Evolutionary conservation across 2,329 filamentous ascomycete species (phyloP).

Genomic region (Nannizziopsis arthrosporioides): DNA sequence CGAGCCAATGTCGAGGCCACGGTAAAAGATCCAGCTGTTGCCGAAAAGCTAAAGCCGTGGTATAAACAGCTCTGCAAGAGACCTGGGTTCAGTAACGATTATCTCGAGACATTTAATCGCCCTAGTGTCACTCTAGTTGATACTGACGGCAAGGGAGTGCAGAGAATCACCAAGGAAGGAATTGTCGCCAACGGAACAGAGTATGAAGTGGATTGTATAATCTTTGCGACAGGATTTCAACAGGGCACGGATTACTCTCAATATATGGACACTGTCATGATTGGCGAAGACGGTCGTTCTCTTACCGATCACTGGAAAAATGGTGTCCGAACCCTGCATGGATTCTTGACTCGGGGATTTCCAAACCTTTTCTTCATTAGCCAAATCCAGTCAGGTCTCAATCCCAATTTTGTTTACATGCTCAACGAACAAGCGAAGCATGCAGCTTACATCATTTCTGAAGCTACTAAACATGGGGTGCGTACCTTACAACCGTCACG

Average conservation of each 20-base stretch:
- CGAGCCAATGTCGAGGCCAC: conserved; percentile 39
- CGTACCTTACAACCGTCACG: conserved; percentile 2
- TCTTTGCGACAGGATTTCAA: conserved; percentile 38
- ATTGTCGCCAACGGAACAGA: conserved; percentile 40
- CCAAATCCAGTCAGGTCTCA: conserved; percentile 30
- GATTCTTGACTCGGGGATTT: conserved; percentile 38
- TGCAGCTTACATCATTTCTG: conserved; percentile 8
- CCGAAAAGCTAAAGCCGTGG: conserved; percentile 46
- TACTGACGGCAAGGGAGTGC: conserved; percentile 44
- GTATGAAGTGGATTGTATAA: conserved; percentile 39
- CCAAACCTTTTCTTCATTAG: conserved; percentile 46
- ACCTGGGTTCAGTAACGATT: conserved; percentile 35
- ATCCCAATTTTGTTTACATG: conserved; percentile 7
- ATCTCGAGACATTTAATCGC: conserved; percentile 44
- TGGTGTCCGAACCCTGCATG: conserved; percentile 43
- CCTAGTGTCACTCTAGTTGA: conserved; percentile 50
- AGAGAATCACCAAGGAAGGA: conserved; percentile 36
- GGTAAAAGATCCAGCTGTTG: conserved; percentile 44
- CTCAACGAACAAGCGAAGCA: conserved; percentile 8
- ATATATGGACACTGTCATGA: conserved; percentile 27
- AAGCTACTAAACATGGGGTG: background rate
- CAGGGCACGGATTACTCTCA: conserved; percentile 15
- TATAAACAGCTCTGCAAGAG: conserved; percentile 52
- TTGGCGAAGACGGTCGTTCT: conserved; percentile 35
- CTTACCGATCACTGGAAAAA: conserved; percentile 39